Evolutionary conservation across 495 filamentous ascomycete species (phyloP).

Genomic region (Cenococcum geophilum): DNA sequence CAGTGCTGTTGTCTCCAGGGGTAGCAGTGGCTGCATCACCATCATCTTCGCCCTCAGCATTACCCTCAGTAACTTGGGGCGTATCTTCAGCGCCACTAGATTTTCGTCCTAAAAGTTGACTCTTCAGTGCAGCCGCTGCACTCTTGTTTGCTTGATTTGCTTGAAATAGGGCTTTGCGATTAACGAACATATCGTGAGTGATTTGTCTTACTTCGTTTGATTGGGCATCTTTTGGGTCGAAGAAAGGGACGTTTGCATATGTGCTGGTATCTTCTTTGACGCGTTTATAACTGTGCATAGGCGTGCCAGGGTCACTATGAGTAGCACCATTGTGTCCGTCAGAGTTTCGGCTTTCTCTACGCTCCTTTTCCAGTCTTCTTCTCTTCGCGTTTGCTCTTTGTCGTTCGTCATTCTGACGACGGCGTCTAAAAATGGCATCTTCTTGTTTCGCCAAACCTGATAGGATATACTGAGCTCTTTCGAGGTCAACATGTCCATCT

Average conservation of each 20-base stretch:
- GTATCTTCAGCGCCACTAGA: slow-evolving; percentile 2
- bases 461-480: slow-evolving; percentile 81
- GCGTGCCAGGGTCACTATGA: slow-evolving; percentile 1
- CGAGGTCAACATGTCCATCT: slow-evolving; percentile 85
- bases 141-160: slow-evolving; percentile 77
- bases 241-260: slow-evolving; percentile 47
- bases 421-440: slow-evolving; percentile 83
- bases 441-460: slow-evolving; percentile 89
- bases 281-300: slow-evolving; percentile 13
- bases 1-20: slow-evolving; percentile 10
- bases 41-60: neutral
- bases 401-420: slow-evolving; percentile 75
- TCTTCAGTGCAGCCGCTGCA: slow-evolving; percentile 84
- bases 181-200: slow-evolving; percentile 86
- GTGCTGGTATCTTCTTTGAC: slow-evolving; percentile 26
- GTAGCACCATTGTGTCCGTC: slow-evolving; percentile 30
- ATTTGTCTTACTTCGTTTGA: slow-evolving; percentile 57
- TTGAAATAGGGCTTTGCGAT: slow-evolving; percentile 64
- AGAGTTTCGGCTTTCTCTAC: slow-evolving; percentile 11
- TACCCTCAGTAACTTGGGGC: neutral
- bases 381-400: slow-evolving; percentile 70
- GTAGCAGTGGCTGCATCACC: slow-evolving; percentile 15
- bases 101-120: slow-evolving; percentile 58
- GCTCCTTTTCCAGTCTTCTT: slow-evolving; percentile 62
- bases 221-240: slow-evolving; percentile 52